Base-by-base conservation (phyloP, 352 stramenopile genomes). In the Globisporangium nagaii region DNA sequence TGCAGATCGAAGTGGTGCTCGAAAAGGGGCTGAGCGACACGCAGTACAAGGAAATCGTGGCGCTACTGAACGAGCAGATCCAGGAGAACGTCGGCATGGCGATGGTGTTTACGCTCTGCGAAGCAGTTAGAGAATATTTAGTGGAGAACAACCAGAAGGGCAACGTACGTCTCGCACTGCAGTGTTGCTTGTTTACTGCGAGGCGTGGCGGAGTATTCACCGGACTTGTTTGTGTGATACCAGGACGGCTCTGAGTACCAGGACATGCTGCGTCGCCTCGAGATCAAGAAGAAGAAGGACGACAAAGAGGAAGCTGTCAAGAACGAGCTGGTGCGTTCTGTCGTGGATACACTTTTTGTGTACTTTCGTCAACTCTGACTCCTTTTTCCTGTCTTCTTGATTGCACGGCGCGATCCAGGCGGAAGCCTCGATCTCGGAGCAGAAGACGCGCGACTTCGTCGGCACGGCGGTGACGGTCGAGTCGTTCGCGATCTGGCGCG, bases 221-320 rank as follows among this genome's bases (percentile, higher is more conserved):
- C n/a, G n/a, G n/a, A n/a, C n/a, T n/a, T 50, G 25, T 31, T 24
- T 45, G 43, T 40, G 27, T 20, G 43, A 19, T n/a, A 8, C 46
- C 44, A 92, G 82, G 84, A 92, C 58, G 84, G 83, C 25, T 93
- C 83, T 24, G 84, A 95, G 63, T 90, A 95, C 60, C 82, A 95
- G 41, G 80, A 95, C 58, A 95, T 95, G 84, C 66, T 95, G 53
- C 82, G 81, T 56, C 84, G 84, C 25, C 75, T 92, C 56, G 79
- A 92, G 65, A 67, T 78, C 48, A 74, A 73, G 55, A 82, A 93
- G 68, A 95, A 90, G 53, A 79, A 87, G 51, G 79, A 95, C 46
- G 73, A 88, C 12, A 71, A 79, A 28, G 78, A 71, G 20, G 79
- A 86, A 28, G 81, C 74, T 0, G 63, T 70, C 17, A 80, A 71